Evolutionary conservation across 495 filamentous ascomycete species (phyloP).

Genomic region (Extremus antarcticus): DNA sequence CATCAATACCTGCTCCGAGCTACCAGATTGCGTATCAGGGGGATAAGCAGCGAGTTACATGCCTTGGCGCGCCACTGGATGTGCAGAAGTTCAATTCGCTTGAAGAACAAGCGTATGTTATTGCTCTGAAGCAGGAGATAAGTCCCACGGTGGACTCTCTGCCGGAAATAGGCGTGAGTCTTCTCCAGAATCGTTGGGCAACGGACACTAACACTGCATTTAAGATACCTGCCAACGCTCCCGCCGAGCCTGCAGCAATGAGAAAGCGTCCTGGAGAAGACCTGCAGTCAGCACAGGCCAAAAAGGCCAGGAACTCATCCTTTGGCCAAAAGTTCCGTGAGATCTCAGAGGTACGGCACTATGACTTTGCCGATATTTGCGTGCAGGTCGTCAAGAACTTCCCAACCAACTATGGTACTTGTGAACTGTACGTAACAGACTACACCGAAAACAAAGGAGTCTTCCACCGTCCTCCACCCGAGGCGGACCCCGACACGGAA

Average conservation of each 20-base stretch:
- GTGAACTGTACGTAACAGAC: conserved; percentile 71
- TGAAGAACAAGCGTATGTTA: conserved; percentile 23
- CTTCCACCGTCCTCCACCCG: conserved; percentile 43
- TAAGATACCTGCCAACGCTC: neutral
- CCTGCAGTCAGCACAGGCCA: neutral
- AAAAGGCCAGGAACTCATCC: neutral
- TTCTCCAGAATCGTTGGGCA: neutral
- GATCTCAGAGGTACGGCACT: conserved; percentile 8
- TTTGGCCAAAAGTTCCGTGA: conserved; percentile 8
- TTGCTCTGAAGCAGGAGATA: conserved; percentile 19
- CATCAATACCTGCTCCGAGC: conserved; percentile 13
- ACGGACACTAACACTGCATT: neutral
- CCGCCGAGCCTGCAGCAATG: neutral
- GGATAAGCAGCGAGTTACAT: conserved; percentile 1
- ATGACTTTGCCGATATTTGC: conserved; percentile 43
- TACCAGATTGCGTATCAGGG: conserved; percentile 15
- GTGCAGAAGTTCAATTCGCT: neutral
- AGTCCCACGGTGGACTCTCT: neutral
- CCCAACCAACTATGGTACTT: conserved; percentile 33
- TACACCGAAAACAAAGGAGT: conserved; percentile 64
- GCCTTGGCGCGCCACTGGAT: conserved; percentile 2
- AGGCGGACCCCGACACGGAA: conserved; percentile 24
- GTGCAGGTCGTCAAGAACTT: conserved; percentile 66
- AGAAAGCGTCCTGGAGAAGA: conserved; percentile 1
- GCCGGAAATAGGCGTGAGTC: neutral